Conservation (phyloP, 1,284 basidiomycete genomes). For the Apiotrichum veenhuisii region DNA sequence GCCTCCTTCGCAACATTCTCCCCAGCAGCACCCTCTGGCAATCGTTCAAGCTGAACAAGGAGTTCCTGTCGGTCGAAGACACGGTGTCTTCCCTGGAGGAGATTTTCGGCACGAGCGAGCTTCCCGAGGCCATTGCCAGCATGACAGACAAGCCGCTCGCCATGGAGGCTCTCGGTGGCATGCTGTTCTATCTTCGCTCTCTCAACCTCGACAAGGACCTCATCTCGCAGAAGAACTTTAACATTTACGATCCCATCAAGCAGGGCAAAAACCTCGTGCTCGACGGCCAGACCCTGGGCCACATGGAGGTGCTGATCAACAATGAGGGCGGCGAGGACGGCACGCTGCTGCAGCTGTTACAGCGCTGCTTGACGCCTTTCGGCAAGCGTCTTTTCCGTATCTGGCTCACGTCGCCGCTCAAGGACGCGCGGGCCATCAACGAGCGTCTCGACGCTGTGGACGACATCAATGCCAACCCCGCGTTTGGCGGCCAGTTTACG, state of each 20-base stretch:
- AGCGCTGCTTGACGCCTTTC: slow-evolving; percentile 81
- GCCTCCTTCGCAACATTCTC: slow-evolving; percentile 73
- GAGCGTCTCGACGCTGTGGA: slow-evolving; percentile 88
- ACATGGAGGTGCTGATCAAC: slow-evolving; percentile 87
- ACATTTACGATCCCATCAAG: slow-evolving; percentile 91
- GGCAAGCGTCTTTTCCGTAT: slow-evolving; percentile 51
- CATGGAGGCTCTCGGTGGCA: slow-evolving; percentile 77
- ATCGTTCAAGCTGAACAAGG: slow-evolving; percentile 62
- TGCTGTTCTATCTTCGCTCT: slow-evolving; percentile 87
- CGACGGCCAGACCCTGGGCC: slow-evolving; percentile 88
- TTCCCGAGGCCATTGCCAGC: slow-evolving; percentile 69
- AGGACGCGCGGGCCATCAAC: slow-evolving; percentile 76
- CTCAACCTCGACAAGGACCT: slow-evolving; percentile 93
- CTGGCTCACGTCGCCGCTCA: slow-evolving; percentile 87
- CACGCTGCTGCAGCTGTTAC: slow-evolving; percentile 75
- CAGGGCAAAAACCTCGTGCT: slow-evolving; percentile 75
- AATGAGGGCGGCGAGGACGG: slow-evolving; percentile 88
- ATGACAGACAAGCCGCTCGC: slow-evolving; percentile 65
- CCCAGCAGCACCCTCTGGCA: slow-evolving; percentile 82
- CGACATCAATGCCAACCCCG: slow-evolving; percentile 72
- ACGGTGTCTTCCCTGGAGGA: slow-evolving; percentile 67
- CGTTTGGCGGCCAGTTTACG: slow-evolving; percentile 71
- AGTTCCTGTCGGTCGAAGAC: slow-evolving; percentile 71
- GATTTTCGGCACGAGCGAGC: slow-evolving; percentile 60
- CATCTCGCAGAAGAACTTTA: slow-evolving; percentile 89